A percentile compares a stretch with the other conserved stretches of the same genome.
phyloP scores from a whole-genome alignment of 2,329 filamentous ascomycete genomes.

The Aspergillus versicolor region DNA sequence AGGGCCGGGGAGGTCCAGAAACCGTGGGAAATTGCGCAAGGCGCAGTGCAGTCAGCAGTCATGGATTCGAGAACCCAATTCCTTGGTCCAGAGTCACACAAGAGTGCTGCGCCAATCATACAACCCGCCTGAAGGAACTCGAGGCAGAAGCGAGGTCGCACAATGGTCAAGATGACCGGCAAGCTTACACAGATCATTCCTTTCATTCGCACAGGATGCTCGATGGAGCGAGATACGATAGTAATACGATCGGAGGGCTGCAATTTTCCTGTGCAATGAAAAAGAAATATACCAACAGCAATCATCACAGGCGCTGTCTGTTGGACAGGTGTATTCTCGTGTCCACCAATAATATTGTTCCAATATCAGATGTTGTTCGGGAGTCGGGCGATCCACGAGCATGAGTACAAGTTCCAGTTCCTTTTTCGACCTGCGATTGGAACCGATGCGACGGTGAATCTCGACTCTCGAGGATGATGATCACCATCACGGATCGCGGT shows the following conservation, averaged over 20 bases:
- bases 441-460: not conserved
- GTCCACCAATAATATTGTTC: not conserved
- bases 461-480: slow-evolving; percentile 3
- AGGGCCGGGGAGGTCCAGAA: not conserved
- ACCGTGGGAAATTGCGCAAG: slow-evolving; percentile 11
- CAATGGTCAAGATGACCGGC: not conserved
- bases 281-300: slow-evolving; percentile 2
- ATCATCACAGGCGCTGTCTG: not conserved
- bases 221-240: not conserved
- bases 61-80: slow-evolving; percentile 8
- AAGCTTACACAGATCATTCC: not conserved
- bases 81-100: slow-evolving; percentile 12
- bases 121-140: not conserved
- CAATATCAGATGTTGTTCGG: not conserved
- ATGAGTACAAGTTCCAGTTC: not conserved
- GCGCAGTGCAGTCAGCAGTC: not conserved
- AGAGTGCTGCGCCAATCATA: not conserved
- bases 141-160: slow-evolving; percentile 1
- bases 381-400: not conserved
- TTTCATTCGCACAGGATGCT: slow-evolving; percentile 6
- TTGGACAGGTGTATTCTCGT: not conserved
- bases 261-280: not conserved
- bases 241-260: not conserved
- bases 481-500: slow-evolving; percentile 6
- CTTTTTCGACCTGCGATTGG: not conserved